Evolutionary conservation across 768 basidiomycete genomes (phyloP).

Genomic region (Tremella yokohamensis): DNA sequence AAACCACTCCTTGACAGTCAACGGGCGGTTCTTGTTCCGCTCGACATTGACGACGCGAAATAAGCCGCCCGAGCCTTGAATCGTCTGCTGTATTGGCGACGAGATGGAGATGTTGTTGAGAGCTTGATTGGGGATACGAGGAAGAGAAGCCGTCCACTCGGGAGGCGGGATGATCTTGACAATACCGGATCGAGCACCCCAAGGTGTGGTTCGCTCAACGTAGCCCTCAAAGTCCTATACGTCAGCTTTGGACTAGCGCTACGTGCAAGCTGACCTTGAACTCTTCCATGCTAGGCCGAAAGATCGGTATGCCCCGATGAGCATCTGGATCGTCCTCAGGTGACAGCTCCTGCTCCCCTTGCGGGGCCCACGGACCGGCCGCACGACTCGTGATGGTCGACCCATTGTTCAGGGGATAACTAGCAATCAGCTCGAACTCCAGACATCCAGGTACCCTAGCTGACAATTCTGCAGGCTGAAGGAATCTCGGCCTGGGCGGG

Average conservation of each 20-base stretch:
- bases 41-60: conserved; percentile 89
- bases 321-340: conserved; percentile 51
- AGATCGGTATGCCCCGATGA: conserved; percentile 79
- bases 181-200: conserved; percentile 87
- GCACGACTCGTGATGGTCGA: conserved; percentile 7
- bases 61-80: conserved; percentile 76
- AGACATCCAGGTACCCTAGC: neutral
- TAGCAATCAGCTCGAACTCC: conserved; percentile 12
- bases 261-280: conserved; percentile 57
- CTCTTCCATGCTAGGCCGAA: conserved; percentile 88
- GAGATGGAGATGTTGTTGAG: conserved; percentile 73
- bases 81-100: conserved; percentile 88
- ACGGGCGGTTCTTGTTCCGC: conserved; percentile 55
- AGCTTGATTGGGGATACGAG: conserved; percentile 63
- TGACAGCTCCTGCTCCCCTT: conserved; percentile 22
- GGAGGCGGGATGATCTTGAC: conserved; percentile 93
- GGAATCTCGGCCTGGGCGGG: conserved; percentile 9
- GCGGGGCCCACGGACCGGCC: neutral
- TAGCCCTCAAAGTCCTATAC: conserved; percentile 74
- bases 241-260: neutral
- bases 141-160: conserved; percentile 79
- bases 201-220: conserved; percentile 78
- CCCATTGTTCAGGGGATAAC: conserved; percentile 45
- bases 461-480: conserved; percentile 29
- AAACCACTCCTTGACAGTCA: conserved; percentile 49